phyloP scores from a whole-genome alignment of 1,139 yeast genomes.

The Sugiyamaella novakii region DNA sequence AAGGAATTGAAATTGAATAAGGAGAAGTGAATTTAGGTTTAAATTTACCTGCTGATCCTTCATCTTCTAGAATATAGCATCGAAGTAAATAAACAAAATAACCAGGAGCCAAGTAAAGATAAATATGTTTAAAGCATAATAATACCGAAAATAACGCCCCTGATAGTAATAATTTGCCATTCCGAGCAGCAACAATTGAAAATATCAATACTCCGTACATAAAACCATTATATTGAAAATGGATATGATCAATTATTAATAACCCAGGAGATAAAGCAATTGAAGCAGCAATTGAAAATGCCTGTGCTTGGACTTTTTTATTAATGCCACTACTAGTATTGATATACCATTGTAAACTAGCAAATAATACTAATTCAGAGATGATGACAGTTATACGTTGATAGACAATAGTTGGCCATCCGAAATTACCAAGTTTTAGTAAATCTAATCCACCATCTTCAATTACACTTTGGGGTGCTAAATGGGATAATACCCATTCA shows the following conservation, averaged over 20 bases:
- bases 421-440: slow-evolving; percentile 64
- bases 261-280: slow-evolving; percentile 87
- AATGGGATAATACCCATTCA: slow-evolving; percentile 74
- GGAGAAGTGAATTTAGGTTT: neutral
- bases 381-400: slow-evolving; percentile 80
- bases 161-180: slow-evolving; percentile 58
- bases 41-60: slow-evolving; percentile 16
- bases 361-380: slow-evolving; percentile 72
- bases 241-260: slow-evolving; percentile 85
- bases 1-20: slow-evolving; percentile 7
- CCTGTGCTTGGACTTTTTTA: slow-evolving; percentile 41
- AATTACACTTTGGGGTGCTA: slow-evolving; percentile 64
- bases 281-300: slow-evolving; percentile 80
- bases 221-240: slow-evolving; percentile 93
- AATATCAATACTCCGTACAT: slow-evolving; percentile 80
- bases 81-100: slow-evolving; percentile 79
- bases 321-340: slow-evolving; percentile 42
- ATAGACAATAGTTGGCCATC: slow-evolving; percentile 75
- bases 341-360: slow-evolving; percentile 71
- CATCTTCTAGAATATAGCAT: slow-evolving; percentile 57
- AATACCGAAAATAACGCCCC: slow-evolving; percentile 76
- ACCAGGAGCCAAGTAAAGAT: slow-evolving; percentile 91
- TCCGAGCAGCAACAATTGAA: slow-evolving; percentile 70
- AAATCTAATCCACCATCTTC: slow-evolving; percentile 80
- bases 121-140: slow-evolving; percentile 92